Percentiles rank a stretch among this genome's conserved stretches.
These are phyloP conservation scores for Aspergillus alliaceus DNA, from an alignment of 2,329 filamentous ascomycete genomes.

Conservation along the genomic window DNA sequence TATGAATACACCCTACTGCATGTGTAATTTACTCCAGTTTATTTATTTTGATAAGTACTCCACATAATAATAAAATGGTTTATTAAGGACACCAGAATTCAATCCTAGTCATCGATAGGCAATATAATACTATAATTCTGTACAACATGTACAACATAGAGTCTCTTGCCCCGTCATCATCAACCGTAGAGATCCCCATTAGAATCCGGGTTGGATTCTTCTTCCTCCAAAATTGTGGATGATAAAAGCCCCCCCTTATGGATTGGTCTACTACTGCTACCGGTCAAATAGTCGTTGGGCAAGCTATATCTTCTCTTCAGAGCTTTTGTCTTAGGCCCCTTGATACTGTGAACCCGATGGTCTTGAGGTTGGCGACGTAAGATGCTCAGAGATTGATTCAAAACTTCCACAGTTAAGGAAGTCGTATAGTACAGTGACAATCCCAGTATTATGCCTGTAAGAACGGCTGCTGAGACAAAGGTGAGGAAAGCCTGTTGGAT, in stretches of 20 bases:
- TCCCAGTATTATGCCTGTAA: slow-evolving; percentile 67
- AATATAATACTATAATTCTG: too few species aligned
- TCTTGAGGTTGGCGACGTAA: background rate
- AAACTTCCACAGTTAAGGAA: slow-evolving; percentile 52
- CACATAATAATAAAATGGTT: too few species aligned
- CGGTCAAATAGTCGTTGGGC: background rate
- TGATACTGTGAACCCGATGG: background rate
- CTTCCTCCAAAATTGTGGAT: slow-evolving; percentile 34
- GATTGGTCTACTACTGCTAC: slow-evolving; percentile 1
- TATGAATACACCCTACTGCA: too few species aligned
- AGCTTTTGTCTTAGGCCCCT: background rate
- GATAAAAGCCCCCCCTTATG: slow-evolving; percentile 14
- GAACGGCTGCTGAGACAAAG: slow-evolving; percentile 64
- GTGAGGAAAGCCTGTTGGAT: slow-evolving; percentile 45
- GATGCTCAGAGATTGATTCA: slow-evolving; percentile 46
- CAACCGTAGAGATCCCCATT: background rate
- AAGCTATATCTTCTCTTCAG: background rate
- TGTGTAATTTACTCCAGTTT: too few species aligned
- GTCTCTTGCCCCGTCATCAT: background rate
- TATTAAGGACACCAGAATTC: too few species aligned
- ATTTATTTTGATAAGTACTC: too few species aligned
- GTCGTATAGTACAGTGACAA: slow-evolving; percentile 60
- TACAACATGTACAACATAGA: too few species aligned
- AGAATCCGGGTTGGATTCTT: slow-evolving; percentile 26
- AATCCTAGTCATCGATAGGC: too few species aligned